Base-by-base conservation (phyloP, 176 grass and related monocot species). In the Oryza brachyantha region DNA sequence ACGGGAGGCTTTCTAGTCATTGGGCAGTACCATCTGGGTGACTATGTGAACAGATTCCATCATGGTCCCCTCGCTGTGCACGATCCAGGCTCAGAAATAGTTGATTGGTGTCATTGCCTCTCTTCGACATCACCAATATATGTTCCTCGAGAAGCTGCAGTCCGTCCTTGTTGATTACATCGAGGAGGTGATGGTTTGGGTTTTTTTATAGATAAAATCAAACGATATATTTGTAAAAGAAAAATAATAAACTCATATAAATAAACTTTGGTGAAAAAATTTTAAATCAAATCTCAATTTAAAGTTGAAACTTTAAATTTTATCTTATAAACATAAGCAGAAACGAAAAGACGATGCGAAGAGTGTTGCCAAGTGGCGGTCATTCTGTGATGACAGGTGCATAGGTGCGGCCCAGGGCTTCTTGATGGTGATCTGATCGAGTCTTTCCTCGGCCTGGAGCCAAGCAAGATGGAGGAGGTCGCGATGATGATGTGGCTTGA, bases 21-120 rank as follows among this genome's bases (percentile, higher is more conserved):
- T 21, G 90, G 90, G 5, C 80, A 86, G 29, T 93, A 89, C 76
- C 90, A 93, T 57, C 81, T 93, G 9, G 90, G 90, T 14, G 87
- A 93, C 41, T 87, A 82, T 39, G 84, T 93, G 64, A 93, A 89
- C 36, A 67, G 80, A 4, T 89, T 93, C 29, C 80, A 84, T 10
- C 87, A 84, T 24, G 90, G 90, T 13, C 84, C 90, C 1, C 61
- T 89, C 46, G 90, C 84, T 29, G 89, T 84, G 86, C 70, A 72
- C 14, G 83, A 84, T 22, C 80, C 80, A 5, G 80, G 81, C 61
- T 87, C 87, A 12, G 90, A 84, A 55, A 45, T 73, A 3, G 83
- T 25, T 70, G 55, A 84, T 93, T 39, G 89, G 89, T 25, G 50
- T 54, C 19, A n/a, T 54, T 54, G 7, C 50, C 6, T 55, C 21